phyloP scores from a whole-genome alignment of 2,329 filamentous ascomycete species.

The Aspergillus luchuensis region DNA sequence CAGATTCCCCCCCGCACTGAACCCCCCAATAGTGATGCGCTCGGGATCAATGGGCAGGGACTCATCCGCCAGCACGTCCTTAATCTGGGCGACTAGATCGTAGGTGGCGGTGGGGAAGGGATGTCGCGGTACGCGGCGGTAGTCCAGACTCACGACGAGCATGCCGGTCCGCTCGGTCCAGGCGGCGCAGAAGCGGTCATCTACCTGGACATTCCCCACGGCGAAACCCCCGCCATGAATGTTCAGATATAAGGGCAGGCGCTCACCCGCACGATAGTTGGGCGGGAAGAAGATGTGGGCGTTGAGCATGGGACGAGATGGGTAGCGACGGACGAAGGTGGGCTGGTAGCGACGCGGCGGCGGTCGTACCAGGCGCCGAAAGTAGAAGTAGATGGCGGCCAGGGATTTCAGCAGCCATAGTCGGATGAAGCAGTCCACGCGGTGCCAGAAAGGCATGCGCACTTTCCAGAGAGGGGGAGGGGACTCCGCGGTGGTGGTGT shows the following conservation, averaged over 20 bases:
- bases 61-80: constrained; percentile 47
- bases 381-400: constrained; percentile 13
- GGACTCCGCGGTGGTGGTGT: background rate
- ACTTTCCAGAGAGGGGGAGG: constrained; percentile 18
- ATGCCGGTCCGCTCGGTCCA: constrained; percentile 46
- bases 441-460: constrained; percentile 18
- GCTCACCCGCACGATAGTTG: constrained; percentile 25
- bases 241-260: constrained; percentile 49
- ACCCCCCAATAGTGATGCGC: constrained; percentile 50
- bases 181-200: constrained; percentile 51
- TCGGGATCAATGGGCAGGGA: constrained; percentile 50
- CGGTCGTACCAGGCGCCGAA: constrained; percentile 14
- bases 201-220: constrained; percentile 46
- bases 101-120: constrained; percentile 49
- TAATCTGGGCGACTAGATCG: constrained; percentile 50
- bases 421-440: constrained; percentile 23
- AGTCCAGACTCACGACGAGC: constrained; percentile 53
- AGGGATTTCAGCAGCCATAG: constrained; percentile 25
- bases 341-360: background rate
- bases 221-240: constrained; percentile 51
- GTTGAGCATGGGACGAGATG: constrained; percentile 7
- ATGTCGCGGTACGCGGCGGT: constrained; percentile 49
- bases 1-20: constrained; percentile 57
- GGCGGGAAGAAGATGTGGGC: constrained; percentile 14
- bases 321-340: constrained; percentile 7